These are phyloP conservation scores for Graphilbum ipis-grandicollis DNA, from an alignment of 2,329 filamentous ascomycete species.

Conservation along the genomic window DNA sequence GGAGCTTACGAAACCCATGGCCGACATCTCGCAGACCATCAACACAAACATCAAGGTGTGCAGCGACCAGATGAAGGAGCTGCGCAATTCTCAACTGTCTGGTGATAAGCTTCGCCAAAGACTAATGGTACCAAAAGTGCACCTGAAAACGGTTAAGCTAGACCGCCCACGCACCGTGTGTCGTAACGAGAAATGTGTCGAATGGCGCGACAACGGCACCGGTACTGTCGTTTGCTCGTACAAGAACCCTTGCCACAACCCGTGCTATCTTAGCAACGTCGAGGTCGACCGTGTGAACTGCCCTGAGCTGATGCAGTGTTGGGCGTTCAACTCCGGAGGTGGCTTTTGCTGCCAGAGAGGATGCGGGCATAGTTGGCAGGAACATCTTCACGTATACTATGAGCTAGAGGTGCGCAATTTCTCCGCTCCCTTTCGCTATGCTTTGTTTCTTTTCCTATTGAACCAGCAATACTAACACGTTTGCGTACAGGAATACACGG, in stretches of 20 bases:
- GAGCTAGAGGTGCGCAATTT: slow-evolving; percentile 12
- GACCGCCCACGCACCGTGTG: slow-evolving; percentile 16
- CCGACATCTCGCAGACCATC: slow-evolving; percentile 17
- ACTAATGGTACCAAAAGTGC: slow-evolving; percentile 13
- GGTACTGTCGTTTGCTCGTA: slow-evolving; percentile 13
- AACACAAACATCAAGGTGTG: slow-evolving; percentile 14
- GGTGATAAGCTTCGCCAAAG: slow-evolving; percentile 12
- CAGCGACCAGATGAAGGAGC: slow-evolving; percentile 14
- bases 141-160: slow-evolving; percentile 10
- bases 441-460: not conserved
- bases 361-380: slow-evolving; percentile 15
- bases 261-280: slow-evolving; percentile 14
- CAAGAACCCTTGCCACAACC: slow-evolving; percentile 15
- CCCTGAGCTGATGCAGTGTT: slow-evolving; percentile 13
- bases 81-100: slow-evolving; percentile 11
- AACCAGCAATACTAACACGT: not conserved
- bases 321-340: slow-evolving; percentile 10
- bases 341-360: slow-evolving; percentile 11
- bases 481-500: slow-evolving; percentile 4
- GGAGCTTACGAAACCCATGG: slow-evolving; percentile 20
- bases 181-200: slow-evolving; percentile 12
- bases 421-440: too few relatives aligned
- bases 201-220: slow-evolving; percentile 11
- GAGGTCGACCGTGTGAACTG: slow-evolving; percentile 11
- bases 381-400: slow-evolving; percentile 19